Percentiles rank a stretch among this genome's conserved stretches.
Evolutionary conservation across 306 rosid genomes (phyloP).

Genomic region (Pyrus bretschneideri): DNA sequence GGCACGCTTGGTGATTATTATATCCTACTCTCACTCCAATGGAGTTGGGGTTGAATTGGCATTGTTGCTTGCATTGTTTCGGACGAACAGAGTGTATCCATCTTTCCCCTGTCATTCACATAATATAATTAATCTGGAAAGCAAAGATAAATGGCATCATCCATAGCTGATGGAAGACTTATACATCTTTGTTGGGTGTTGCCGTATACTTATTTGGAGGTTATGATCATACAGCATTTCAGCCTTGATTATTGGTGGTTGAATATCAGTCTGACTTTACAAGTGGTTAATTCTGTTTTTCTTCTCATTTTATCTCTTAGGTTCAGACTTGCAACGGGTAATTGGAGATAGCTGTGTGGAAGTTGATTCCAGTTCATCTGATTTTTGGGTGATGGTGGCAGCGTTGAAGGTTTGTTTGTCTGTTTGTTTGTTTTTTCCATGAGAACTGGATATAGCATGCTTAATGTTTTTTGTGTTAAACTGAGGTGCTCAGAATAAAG

Average conservation of each 20-base stretch:
- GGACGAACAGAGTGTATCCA: not conserved
- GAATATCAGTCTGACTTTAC: not conserved
- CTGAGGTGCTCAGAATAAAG: not conserved
- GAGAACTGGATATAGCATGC: slow-evolving; percentile 12
- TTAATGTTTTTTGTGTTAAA: not conserved
- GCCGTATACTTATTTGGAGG: not conserved
- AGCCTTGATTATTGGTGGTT: not conserved
- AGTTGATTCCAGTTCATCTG: slow-evolving; percentile 69
- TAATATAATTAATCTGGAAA: not conserved
- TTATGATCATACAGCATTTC: not conserved
- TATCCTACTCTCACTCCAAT: not conserved
- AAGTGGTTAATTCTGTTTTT: not conserved
- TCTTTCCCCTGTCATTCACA: not conserved
- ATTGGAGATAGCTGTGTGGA: slow-evolving; percentile 66
- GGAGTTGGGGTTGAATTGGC: not conserved
- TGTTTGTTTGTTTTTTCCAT: too few species aligned
- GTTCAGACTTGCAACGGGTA: slow-evolving; percentile 55
- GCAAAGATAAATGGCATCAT: not conserved
- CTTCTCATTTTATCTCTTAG: slow-evolving; percentile 5
- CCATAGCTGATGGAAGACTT: not conserved
- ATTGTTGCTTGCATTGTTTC: not conserved
- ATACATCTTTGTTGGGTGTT: not conserved
- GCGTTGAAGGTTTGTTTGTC: slow-evolving; percentile 69
- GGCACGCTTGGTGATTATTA: not conserved
- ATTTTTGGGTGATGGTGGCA: slow-evolving; percentile 94